phyloP scores from a whole-genome alignment of 2,329 filamentous ascomycete genomes.

The Talaromyces sp. region DNA sequence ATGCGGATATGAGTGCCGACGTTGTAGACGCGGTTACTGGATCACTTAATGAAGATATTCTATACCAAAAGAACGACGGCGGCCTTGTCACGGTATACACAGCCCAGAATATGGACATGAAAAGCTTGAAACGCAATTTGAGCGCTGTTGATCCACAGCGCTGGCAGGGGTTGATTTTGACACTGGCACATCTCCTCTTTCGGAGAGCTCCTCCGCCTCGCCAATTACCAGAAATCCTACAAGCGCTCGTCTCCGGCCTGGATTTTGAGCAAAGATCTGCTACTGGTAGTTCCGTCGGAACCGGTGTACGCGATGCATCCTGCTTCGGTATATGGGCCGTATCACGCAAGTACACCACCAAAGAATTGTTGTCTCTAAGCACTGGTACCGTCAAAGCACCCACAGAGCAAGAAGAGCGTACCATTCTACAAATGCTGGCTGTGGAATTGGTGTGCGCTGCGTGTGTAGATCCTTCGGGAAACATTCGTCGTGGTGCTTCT shows the following conservation, averaged over 20 bases:
- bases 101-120: slow-evolving; percentile 33
- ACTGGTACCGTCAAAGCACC: slow-evolving; percentile 31
- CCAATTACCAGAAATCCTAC: slow-evolving; percentile 71
- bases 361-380: slow-evolving; percentile 68
- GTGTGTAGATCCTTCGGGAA: slow-evolving; percentile 84
- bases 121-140: slow-evolving; percentile 56
- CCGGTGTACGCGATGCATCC: slow-evolving; percentile 89
- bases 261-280: slow-evolving; percentile 85
- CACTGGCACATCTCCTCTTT: slow-evolving; percentile 82
- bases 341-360: slow-evolving; percentile 78
- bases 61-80: slow-evolving; percentile 52
- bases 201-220: slow-evolving; percentile 72
- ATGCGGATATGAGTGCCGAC: slow-evolving; percentile 76
- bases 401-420: slow-evolving; percentile 31
- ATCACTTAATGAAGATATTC: slow-evolving; percentile 61
- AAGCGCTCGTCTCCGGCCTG: slow-evolving; percentile 73
- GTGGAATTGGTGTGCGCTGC: slow-evolving; percentile 78
- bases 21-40: slow-evolving; percentile 84
- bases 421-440: slow-evolving; percentile 72
- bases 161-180: slow-evolving; percentile 92
- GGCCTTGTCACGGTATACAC: slow-evolving; percentile 39
- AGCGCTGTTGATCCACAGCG: slow-evolving; percentile 74
- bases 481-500: slow-evolving; percentile 88
- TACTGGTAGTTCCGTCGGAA: slow-evolving; percentile 79
- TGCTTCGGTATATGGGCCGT: slow-evolving; percentile 96